phyloP scores from a whole-genome alignment of 768 basidiomycete genomes.

The Trametes coccinea region DNA sequence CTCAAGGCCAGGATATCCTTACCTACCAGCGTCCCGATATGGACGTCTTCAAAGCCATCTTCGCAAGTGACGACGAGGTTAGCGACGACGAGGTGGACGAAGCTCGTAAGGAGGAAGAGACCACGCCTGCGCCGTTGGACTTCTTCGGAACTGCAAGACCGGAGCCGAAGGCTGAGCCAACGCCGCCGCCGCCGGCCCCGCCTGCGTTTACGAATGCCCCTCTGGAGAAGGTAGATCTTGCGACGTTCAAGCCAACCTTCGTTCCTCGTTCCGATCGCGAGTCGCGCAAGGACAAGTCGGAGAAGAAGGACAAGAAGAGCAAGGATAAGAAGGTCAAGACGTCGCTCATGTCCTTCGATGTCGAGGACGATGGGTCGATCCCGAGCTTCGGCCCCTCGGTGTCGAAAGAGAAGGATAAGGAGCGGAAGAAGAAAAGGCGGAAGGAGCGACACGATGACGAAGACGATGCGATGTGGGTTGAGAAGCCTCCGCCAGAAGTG shows the following conservation, averaged over 20 bases:
- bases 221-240: constrained; percentile 46
- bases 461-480: constrained; percentile 66
- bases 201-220: neutral
- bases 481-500: constrained; percentile 56
- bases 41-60: constrained; percentile 97
- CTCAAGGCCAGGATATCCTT: constrained; percentile 83
- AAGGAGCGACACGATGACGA: constrained; percentile 49
- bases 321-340: constrained; percentile 46
- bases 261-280: constrained; percentile 56
- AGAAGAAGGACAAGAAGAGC: constrained; percentile 52
- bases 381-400: constrained; percentile 23
- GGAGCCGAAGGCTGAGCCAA: neutral
- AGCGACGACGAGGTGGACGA: constrained; percentile 61
- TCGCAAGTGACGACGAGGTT: constrained; percentile 92
- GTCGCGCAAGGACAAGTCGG: constrained; percentile 45
- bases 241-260: constrained; percentile 90
- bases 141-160: neutral
- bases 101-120: constrained; percentile 80
- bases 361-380: constrained; percentile 56
- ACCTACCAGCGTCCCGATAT: constrained; percentile 87
- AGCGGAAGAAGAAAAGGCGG: constrained; percentile 27
- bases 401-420: constrained; percentile 25
- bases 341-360: constrained; percentile 71
- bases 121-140: constrained; percentile 15
- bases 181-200: constrained; percentile 8